phyloP scores from a whole-genome alignment of 169 alveolate species.

The Miamiensis avidus region DNA sequence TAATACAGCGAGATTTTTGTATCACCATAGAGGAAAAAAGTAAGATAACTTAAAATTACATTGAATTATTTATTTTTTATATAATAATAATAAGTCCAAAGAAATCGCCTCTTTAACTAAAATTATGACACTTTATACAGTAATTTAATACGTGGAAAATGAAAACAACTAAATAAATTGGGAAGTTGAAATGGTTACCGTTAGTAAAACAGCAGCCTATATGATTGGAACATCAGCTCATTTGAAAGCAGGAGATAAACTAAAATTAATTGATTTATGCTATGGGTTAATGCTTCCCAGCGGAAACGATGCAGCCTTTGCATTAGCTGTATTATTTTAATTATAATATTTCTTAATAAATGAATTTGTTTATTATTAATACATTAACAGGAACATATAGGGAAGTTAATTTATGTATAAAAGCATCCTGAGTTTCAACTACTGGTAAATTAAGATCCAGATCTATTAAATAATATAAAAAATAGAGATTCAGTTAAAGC shows the following conservation, averaged over 20 bases:
- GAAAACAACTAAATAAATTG: slow-evolving; percentile 11
- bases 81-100: slow-evolving; percentile 5
- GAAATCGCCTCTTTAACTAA: slow-evolving; percentile 77
- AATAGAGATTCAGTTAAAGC: slow-evolving; percentile 5
- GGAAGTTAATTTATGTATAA: background rate
- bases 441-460: background rate
- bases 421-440: background rate
- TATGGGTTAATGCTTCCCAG: slow-evolving; percentile 60
- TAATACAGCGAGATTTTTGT: background rate
- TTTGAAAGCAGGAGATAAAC: slow-evolving; percentile 53
- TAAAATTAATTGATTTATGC: slow-evolving; percentile 34
- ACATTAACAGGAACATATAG: slow-evolving; percentile 1
- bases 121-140: slow-evolving; percentile 69
- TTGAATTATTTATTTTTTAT: too few relatives aligned
- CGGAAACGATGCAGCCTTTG: slow-evolving; percentile 66
- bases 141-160: slow-evolving; percentile 41
- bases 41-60: background rate
- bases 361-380: too few relatives aligned
- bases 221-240: slow-evolving; percentile 70
- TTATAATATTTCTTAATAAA: too few relatives aligned
- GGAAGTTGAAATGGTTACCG: slow-evolving; percentile 15
- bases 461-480: background rate
- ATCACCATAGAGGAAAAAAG: background rate
- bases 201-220: slow-evolving; percentile 44
- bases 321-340: slow-evolving; percentile 16